These are phyloP conservation scores for Inga laurina DNA, from an alignment of 306 rosid genomes.

Conservation along the genomic window DNA sequence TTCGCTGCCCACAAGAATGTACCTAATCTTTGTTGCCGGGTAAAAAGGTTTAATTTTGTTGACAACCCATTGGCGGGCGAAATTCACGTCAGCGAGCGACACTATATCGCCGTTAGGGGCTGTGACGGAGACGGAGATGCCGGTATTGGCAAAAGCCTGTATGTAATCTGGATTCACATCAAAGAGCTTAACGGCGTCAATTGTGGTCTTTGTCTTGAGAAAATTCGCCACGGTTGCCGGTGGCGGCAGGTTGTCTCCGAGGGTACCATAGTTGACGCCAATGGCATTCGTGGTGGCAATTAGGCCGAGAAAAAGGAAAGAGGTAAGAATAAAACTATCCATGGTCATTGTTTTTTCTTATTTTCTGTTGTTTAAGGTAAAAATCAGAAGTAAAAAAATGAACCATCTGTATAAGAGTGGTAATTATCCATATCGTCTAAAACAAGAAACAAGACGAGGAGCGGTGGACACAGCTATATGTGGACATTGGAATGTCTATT, in stretches of 20 bases:
- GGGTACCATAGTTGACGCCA: conserved; percentile 90
- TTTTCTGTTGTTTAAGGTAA: neutral
- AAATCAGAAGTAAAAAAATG: neutral
- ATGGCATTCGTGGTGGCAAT: conserved; percentile 43
- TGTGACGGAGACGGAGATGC: conserved; percentile 68
- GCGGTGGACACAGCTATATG: neutral
- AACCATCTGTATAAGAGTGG: neutral
- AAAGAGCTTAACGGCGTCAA: conserved; percentile 73
- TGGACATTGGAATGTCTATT: neutral
- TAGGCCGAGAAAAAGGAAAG: conserved; percentile 32
- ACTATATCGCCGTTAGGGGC: conserved; percentile 70
- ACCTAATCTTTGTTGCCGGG: conserved; percentile 62
- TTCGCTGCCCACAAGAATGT: conserved; percentile 76
- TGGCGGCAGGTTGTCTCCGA: conserved; percentile 71
- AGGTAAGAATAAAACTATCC: neutral
- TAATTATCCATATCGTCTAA: neutral
- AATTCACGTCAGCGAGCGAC: neutral
- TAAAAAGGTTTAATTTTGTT: conserved; percentile 53
- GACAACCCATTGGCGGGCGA: conserved; percentile 64
- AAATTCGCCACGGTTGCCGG: conserved; percentile 64
- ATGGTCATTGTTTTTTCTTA: neutral
- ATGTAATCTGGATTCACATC: conserved; percentile 71
- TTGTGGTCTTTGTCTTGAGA: conserved; percentile 51
- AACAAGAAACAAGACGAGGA: neutral
- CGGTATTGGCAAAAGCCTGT: conserved; percentile 67